phyloP scores from a whole-genome alignment of 2,329 filamentous ascomycete genomes.

The Aspergillus japonicus region DNA sequence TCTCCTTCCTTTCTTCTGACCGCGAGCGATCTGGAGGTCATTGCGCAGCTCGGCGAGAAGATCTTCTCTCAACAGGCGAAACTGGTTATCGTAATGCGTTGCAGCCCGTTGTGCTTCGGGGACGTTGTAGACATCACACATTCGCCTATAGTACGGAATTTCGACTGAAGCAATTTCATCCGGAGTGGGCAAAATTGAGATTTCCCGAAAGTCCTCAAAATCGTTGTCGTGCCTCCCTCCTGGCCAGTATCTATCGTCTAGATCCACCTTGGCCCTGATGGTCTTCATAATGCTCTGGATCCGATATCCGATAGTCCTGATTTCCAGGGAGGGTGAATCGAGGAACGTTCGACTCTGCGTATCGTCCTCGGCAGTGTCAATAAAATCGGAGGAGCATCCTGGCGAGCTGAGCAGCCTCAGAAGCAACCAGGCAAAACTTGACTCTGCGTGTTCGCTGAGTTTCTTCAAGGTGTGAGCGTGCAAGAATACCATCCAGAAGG shows the following conservation, averaged over 20 bases:
- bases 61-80: conserved; percentile 68
- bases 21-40: conserved; percentile 55
- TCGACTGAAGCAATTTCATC: conserved; percentile 61
- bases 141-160: conserved; percentile 55
- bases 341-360: too few relatives aligned
- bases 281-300: conserved; percentile 37
- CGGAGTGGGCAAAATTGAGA: conserved; percentile 64
- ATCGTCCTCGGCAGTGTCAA: too few relatives aligned
- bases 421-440: too few relatives aligned
- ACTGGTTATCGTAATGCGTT: conserved; percentile 67
- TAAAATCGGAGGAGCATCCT: too few relatives aligned
- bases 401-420: too few relatives aligned
- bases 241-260: conserved; percentile 58
- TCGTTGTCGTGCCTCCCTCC: conserved; percentile 67
- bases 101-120: conserved; percentile 44
- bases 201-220: conserved; percentile 58
- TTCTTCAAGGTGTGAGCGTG: conserved; percentile 26
- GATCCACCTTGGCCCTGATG: conserved; percentile 51
- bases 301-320: too few relatives aligned
- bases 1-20: conserved; percentile 49
- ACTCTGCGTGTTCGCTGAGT: conserved; percentile 29
- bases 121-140: conserved; percentile 45
- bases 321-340: too few relatives aligned
- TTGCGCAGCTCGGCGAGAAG: conserved; percentile 66
- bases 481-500: conserved; percentile 55